These are phyloP conservation scores for Leccinum olivaceopallidum DNA, from an alignment of 768 basidiomycete genomes.

Conservation along the genomic window DNA sequence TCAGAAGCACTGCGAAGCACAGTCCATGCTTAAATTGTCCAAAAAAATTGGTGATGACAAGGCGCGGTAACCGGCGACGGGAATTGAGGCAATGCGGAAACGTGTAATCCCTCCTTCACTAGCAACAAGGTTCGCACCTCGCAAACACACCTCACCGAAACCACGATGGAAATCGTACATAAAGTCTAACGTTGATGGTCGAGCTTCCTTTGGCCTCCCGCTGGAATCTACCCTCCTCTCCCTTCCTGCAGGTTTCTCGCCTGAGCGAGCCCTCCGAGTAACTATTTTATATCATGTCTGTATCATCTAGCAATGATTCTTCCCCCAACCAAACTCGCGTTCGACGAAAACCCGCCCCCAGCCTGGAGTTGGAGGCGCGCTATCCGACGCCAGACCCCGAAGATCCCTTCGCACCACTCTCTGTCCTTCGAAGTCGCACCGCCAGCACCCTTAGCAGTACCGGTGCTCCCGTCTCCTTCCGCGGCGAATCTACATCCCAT, in stretches of 20 bases:
- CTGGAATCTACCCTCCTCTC: conserved; percentile 16
- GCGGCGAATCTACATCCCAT: conserved; percentile 31
- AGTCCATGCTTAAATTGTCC: conserved; percentile 12
- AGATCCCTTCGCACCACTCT: conserved; percentile 72
- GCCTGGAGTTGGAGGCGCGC: conserved; percentile 48
- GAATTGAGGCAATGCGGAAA: conserved; percentile 34
- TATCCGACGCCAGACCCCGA: conserved; percentile 69
- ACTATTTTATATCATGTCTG: conserved; percentile 33
- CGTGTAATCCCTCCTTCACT: conserved; percentile 16
- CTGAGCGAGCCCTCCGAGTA: conserved; percentile 13
- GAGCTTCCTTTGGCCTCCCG: conserved; percentile 12
- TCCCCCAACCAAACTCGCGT: conserved; percentile 28
- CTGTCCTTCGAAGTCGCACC: conserved; percentile 61
- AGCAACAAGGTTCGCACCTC: conserved; percentile 21
- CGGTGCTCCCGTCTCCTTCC: conserved; percentile 31
- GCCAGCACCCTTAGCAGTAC: conserved; percentile 39
- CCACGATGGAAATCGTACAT: conserved; percentile 38
- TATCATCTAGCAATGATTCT: conserved; percentile 26
- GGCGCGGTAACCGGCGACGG: conserved; percentile 33
- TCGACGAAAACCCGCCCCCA: conserved; percentile 58
- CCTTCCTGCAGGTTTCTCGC: conserved; percentile 16
- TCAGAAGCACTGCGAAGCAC: conserved; percentile 23
- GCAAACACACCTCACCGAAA: conserved; percentile 33
- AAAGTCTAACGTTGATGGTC: conserved; percentile 21
- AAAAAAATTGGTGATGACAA: conserved; percentile 18